phyloP scores from a whole-genome alignment of 345 rosid genomes.

The Xanthoceras sorbifolium region DNA sequence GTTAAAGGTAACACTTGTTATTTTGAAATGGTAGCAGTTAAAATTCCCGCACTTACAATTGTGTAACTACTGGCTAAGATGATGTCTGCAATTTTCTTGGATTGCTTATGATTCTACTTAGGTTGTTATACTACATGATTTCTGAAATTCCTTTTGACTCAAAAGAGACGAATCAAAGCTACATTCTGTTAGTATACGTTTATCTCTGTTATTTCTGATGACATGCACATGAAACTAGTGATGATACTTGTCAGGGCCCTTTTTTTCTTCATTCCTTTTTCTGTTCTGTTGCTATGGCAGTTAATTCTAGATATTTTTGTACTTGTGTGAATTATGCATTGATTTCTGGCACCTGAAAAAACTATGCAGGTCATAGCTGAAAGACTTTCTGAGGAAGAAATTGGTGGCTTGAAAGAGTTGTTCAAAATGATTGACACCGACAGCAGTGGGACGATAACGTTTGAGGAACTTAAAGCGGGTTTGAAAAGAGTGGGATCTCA shows the following conservation, averaged over 20 bases:
- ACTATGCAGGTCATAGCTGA: constrained; percentile 87
- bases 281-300: neutral
- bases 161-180: neutral
- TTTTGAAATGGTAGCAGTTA: neutral
- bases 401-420: constrained; percentile 90
- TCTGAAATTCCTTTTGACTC: neutral
- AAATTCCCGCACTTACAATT: neutral
- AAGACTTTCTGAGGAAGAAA: constrained; percentile 96
- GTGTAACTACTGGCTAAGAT: neutral
- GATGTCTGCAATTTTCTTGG: neutral
- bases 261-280: neutral
- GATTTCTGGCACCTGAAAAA: constrained; percentile 7
- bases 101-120: neutral
- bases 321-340: neutral
- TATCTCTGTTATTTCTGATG: neutral
- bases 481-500: constrained; percentile 84
- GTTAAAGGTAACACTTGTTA: neutral
- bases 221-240: neutral
- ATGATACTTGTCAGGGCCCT: neutral
- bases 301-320: neutral
- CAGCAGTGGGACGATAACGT: constrained; percentile 85
- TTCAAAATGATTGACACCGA: constrained; percentile 97
- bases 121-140: neutral
- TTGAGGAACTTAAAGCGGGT: constrained; percentile 88
- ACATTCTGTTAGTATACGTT: neutral